Percentiles rank a stretch among this genome's conserved stretches.
Conservation (phyloP, 108 stramenopile species). For the Pinguiococcus pyrenoidosus region DNA sequence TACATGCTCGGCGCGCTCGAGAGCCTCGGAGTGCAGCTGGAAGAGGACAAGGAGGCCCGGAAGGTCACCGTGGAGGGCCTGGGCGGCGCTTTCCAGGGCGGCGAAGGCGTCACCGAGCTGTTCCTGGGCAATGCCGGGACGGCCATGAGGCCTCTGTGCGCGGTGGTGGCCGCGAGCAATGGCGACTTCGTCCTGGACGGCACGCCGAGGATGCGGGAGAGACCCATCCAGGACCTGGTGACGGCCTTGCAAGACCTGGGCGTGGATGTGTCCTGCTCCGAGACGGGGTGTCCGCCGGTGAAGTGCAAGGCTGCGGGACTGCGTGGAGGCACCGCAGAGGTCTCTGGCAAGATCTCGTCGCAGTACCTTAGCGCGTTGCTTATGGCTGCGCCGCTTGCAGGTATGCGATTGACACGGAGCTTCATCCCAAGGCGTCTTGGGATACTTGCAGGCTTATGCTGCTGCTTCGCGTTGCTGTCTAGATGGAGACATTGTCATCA, state of each 20-base stretch:
- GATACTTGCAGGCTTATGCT: no score
- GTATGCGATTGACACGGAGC: no score
- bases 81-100: conserved; percentile 60
- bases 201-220: conserved; percentile 84
- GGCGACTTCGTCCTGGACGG: conserved; percentile 85
- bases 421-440: no score
- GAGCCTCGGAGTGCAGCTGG: conserved; percentile 57
- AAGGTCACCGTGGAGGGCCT: conserved; percentile 56
- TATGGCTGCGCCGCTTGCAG: conserved; percentile 76
- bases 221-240: conserved; percentile 81
- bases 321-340: conserved; percentile 42
- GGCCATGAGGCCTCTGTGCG: conserved; percentile 85
- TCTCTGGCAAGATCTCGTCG: conserved; percentile 90
- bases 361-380: conserved; percentile 86
- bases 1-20: conserved; percentile 87
- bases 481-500: conserved; percentile 39
- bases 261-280: conserved; percentile 73
- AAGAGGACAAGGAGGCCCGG: conserved; percentile 25
- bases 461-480: neutral
- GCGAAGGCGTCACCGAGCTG: conserved; percentile 45
- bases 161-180: conserved; percentile 58
- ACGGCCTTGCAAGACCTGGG: conserved; percentile 42
- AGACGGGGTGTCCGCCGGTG: conserved; percentile 79
- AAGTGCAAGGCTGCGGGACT: conserved; percentile 44
- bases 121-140: conserved; percentile 89